Conservation (phyloP, 2,329 filamentous ascomycete genomes). For the Ceratocystis eucalypticola region DNA sequence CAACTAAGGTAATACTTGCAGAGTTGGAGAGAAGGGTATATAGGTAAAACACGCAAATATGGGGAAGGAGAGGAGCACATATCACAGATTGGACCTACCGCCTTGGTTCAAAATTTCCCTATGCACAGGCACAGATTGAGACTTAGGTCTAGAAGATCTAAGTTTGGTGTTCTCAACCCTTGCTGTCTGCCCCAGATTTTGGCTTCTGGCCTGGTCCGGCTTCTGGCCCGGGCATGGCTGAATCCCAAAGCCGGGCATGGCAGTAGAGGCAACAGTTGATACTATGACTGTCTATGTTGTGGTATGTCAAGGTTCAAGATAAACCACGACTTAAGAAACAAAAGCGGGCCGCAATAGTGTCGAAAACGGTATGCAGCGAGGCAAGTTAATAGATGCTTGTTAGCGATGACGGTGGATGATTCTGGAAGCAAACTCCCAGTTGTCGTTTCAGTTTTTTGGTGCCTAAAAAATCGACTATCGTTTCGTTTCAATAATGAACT, state of each 20-base stretch:
- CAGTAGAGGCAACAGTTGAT: not conserved
- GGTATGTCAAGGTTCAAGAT: not conserved
- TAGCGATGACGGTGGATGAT: not conserved
- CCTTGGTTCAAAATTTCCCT: not conserved
- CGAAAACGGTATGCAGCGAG: not conserved
- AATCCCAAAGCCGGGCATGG: not conserved
- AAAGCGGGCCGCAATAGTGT: not conserved
- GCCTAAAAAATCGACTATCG: not conserved
- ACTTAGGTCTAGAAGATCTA: not conserved
- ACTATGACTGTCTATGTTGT: not conserved
- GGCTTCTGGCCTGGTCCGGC: not conserved
- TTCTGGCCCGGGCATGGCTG: not conserved
- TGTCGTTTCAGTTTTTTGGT: not conserved
- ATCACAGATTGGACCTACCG: constrained; percentile 5
- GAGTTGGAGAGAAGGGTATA: not conserved
- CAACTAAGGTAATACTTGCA: not conserved
- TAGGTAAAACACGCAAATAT: not conserved
- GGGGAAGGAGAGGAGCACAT: not conserved
- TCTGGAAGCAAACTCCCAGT: not conserved
- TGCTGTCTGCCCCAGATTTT: not conserved
- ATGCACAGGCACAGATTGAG: not conserved
- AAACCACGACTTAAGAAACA: not conserved
- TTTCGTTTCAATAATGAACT: not conserved
- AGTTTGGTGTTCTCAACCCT: not conserved
- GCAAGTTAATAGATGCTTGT: not conserved